Base-by-base conservation (phyloP, 1,284 basidiomycete species). In the Ganoderma lingzhi region DNA sequence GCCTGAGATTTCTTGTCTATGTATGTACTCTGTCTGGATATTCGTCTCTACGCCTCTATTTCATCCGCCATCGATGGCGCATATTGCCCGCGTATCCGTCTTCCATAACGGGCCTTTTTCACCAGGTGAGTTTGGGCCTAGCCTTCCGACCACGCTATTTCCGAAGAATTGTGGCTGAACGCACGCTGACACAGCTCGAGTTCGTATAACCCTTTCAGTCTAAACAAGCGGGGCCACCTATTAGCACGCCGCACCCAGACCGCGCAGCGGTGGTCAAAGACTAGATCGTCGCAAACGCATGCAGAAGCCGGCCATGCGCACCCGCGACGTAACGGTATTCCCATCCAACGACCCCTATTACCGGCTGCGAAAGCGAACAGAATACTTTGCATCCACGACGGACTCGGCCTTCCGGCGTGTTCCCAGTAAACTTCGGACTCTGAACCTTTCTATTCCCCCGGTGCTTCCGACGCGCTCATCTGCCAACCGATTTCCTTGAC, bases 401-500 rank as follows among this genome's bases (percentile, higher is more conserved):
- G 19, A 59, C 15, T 17, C 56, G 56, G 56, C 56, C 37, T 23
- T 35, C 35, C 30, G 53, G 48, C 17, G 15, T 35, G 30, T 56
- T 6, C 53, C 15, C 30, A 39, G 19, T 1, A 10, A 3, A 35
- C 39, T 35, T 56, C 28, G 32, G 55, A 35, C 56, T 35, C 56
- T 59, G n/a, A 37, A 12, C 35, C 32, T 12, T 6, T 35, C 56
- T 59, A 32, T 59, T 59, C 35, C 37, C 56, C 56, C 56, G 56
- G 56, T 59, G 56, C 37, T 9, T 39, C 56, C 56, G 56, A 35
- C 56, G 56, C 56, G 56, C 56, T 23, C 37, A 39, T 59, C 56
- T 59, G 56, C 56, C 56, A 59, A 59, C 37, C 37, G 12, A 35
- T 35, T 12, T 59, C 10, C 32, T 39, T 39, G 19, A 59, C 56